A percentile compares a stretch with the other conserved stretches of the same genome.
phyloP scores from a whole-genome alignment of 352 stramenopile species.

The Globisporangium alternatum region DNA sequence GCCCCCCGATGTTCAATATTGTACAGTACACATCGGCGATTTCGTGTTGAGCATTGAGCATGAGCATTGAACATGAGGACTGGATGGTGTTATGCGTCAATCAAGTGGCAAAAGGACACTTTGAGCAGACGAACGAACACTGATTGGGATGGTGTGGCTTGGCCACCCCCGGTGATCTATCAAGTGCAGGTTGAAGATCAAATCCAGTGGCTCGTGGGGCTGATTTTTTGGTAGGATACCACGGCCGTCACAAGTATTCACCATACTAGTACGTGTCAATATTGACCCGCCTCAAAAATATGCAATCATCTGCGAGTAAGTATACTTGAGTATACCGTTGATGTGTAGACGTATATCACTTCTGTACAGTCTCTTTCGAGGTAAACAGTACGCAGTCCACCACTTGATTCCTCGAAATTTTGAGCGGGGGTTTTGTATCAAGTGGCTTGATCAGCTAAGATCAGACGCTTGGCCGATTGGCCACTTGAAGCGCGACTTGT shows the following conservation, averaged over 20 bases:
- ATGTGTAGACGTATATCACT: not conserved
- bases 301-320: no score
- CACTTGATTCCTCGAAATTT: slow-evolving; percentile 22
- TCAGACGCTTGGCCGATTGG: slow-evolving; percentile 5
- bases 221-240: not conserved
- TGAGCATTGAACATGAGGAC: not conserved
- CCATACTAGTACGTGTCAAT: not conserved
- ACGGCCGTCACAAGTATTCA: not conserved
- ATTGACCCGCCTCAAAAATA: no score
- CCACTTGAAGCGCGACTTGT: slow-evolving; percentile 13
- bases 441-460: not conserved
- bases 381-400: not conserved
- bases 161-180: not conserved
- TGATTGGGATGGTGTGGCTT: not conserved
- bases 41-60: not conserved
- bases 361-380: not conserved
- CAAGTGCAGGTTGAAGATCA: slow-evolving; percentile 7
- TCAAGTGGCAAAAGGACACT: slow-evolving; percentile 1
- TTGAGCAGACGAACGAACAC: not conserved
- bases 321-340: not conserved
- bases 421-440: slow-evolving; percentile 4
- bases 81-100: slow-evolving; percentile 3
- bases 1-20: no score
- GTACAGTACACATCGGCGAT: no score
- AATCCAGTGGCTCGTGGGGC: not conserved